These are phyloP conservation scores for Psophocarpus tetragonolobus DNA, from an alignment of 306 rosid genomes.

Conservation along the genomic window DNA sequence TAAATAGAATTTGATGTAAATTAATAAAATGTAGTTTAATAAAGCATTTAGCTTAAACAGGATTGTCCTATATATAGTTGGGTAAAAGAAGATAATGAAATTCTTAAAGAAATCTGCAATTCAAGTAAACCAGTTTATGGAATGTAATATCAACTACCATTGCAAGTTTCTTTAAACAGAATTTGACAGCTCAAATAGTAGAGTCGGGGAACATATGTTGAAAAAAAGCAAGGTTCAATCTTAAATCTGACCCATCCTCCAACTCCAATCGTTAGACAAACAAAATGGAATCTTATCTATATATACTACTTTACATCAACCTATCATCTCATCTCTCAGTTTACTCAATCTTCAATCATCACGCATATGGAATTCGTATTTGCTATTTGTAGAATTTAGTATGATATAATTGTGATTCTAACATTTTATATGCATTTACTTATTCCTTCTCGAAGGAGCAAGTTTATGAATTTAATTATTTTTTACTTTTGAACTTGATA, in stretches of 20 bases:
- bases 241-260: neutral
- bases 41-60: neutral
- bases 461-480: neutral
- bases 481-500: neutral
- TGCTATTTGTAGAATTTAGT: neutral
- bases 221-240: neutral
- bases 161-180: neutral
- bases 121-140: neutral
- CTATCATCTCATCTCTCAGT: neutral
- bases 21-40: neutral
- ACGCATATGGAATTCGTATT: neutral
- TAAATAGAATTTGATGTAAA: neutral
- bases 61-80: neutral
- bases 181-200: neutral
- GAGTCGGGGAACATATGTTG: neutral
- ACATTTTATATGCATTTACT: neutral
- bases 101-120: constrained; percentile 4
- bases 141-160: neutral
- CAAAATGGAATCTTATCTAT: neutral
- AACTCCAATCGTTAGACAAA: neutral
- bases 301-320: neutral
- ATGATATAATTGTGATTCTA: neutral
- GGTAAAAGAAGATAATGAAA: neutral
- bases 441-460: neutral
- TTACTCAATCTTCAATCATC: neutral